These are phyloP conservation scores for Gynostemma pentaphyllum DNA, from an alignment of 306 rosid genomes.

Conservation along the genomic window DNA sequence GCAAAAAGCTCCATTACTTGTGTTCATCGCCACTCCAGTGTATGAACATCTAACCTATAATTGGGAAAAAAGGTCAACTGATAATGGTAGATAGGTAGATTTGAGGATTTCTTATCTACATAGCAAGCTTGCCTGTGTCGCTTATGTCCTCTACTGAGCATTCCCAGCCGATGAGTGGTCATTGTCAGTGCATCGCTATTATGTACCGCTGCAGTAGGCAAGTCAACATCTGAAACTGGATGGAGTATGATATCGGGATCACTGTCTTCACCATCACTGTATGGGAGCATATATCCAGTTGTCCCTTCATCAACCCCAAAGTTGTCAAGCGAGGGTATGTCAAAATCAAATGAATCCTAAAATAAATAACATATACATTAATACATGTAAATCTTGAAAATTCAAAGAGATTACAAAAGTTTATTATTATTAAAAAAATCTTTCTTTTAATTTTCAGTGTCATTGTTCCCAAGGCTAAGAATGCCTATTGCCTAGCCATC, in stretches of 20 bases:
- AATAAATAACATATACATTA: background rate
- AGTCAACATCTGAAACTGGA: conserved; percentile 53
- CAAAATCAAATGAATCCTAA: conserved; percentile 61
- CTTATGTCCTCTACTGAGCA: conserved; percentile 45
- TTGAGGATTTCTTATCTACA: no score
- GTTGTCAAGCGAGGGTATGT: conserved; percentile 37
- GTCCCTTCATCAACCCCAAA: conserved; percentile 36
- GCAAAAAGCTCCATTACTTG: background rate
- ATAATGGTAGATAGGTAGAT: no score
- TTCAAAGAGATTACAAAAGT: background rate
- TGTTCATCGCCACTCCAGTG: no score
- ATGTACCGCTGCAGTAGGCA: conserved; percentile 47
- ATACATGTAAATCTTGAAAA: background rate
- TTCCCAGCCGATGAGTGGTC: conserved; percentile 60
- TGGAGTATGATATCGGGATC: conserved; percentile 46
- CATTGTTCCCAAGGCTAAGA: background rate
- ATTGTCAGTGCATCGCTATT: conserved; percentile 45
- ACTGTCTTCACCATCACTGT: conserved; percentile 70
- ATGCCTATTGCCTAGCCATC: background rate
- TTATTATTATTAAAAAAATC: background rate
- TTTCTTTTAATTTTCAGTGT: background rate
- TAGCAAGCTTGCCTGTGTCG: conserved; percentile 51
- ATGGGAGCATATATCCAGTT: conserved; percentile 27
- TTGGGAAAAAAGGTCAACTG: background rate
- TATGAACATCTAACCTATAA: background rate